Evolutionary conservation across 331 rosid species (phyloP), one percentile per base, ranked within the genome.

Genomic region (Stylosanthes scabra): DNA sequence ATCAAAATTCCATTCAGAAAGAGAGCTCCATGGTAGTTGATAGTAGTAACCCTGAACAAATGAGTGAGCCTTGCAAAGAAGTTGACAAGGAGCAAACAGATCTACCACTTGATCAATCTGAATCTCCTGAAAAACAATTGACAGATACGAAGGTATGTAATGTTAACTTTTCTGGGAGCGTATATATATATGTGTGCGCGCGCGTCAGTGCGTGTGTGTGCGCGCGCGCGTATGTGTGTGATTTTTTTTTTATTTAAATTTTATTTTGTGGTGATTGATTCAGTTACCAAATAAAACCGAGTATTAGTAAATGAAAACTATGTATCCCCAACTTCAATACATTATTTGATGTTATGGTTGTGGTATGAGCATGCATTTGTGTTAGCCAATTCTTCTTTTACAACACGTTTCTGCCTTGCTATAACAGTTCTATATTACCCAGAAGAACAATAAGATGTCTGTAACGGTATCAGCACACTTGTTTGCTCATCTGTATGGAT

Each of bases 121-220:
- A 64, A 51, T 46, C 42, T 74, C 70, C 60, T 70, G 77, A 61
- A 74, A 42, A 71, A 20, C 84, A 61, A 70, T 80, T 84, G 75
- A 62, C 51, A 12, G 82, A 83, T 62, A 41, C 16, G 14, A 83
- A 86, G 97, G 96, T 92, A 89, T 34, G 69, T 54, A 34, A 34
- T 34, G 39, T 44, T 52, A 76, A 58, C 70, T 15, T 39, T 34
- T 34, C 27, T 41, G 74, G 57, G 55, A 77, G 51, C 59, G 31
- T 59, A 42, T 15, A 31, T 54, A 52, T 44, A 16, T 16, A 37
- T 9, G 31, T 20, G 25, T 20, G 25, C 1, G 37, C 2, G 3
- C 5, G 5, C 5, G 25, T 20, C n/a, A n/a, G n/a, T n/a, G n/a
- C n/a, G 25, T 20, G 25, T 34, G 6, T 34, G 4, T 34, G 13